Evolutionary conservation across 805 yeast species (phyloP), one percentile per base, ranked within the genome.

Genomic region (Wickerhamomyces chaumierensis): DNA sequence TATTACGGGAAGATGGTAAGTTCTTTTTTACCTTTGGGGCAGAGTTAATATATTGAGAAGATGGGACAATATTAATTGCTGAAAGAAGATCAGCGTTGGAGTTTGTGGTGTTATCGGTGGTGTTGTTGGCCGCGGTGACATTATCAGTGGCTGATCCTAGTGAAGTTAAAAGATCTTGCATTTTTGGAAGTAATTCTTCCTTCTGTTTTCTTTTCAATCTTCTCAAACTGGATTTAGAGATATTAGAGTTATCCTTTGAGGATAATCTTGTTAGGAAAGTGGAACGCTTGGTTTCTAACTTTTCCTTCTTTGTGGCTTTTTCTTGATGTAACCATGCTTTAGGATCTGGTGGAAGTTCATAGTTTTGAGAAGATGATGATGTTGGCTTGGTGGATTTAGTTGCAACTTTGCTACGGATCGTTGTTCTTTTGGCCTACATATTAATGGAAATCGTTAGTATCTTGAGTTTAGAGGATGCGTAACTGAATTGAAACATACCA

Each of bases 161-260:
- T 15, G 72, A 74, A 21, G 63, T 62, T 39, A 77, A 60, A 34
- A 82, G 57, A 46, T 82, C 92, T 38, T 68, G 65, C 73, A 82
- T 68, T 49, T 76, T 70, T 4, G 88, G 85, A 48, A 72, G 73
- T 42, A 83, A 61, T 46, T 78, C 73, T 40, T 80, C 81, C 48
- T 70, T 72, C 36, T 67, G 64, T 48, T 68, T 72, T 46, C 83
- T 73, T 48, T 78, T 78, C 46, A 85, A 68, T 56, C 79, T 68
- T 52, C 85, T 68, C 3, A 69, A 44, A 0, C 86, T 64, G 5
- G 85, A 76, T 53, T 81, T 82, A 17, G 86, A 77, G 33, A 82
- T 66, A 18, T 73, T 71, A 15, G 32, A 28, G 16, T 35, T 52
- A 5, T 59, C 61, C 42, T 56, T 52, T 20, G 51, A 51, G 28